Percentiles rank a stretch among this genome's conserved stretches.
Evolutionary conservation across 1,284 basidiomycete genomes (phyloP).

Genomic region (Phellopilus nigrolimitatus): DNA sequence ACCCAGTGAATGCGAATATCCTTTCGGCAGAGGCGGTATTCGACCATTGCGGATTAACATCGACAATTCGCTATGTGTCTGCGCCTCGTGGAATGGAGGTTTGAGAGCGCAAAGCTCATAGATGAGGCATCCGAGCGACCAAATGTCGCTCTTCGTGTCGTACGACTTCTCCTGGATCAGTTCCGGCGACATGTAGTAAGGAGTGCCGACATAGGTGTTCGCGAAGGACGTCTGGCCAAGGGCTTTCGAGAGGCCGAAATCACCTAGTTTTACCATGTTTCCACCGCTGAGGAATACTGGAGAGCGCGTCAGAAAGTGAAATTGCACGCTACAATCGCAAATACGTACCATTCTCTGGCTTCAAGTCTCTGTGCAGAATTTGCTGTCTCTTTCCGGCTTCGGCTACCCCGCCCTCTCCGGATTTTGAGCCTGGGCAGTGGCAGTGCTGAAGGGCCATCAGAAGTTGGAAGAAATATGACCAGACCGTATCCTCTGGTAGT

Average conservation of each 20-base stretch:
- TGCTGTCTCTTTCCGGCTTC: constrained; percentile 56
- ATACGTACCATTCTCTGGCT: constrained; percentile 89
- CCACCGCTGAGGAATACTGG: constrained; percentile 80
- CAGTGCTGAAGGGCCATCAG: constrained; percentile 88
- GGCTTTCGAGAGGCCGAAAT: constrained; percentile 94
- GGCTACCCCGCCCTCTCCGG: constrained; percentile 38
- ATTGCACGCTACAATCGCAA: neutral
- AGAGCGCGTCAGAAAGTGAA: constrained; percentile 9
- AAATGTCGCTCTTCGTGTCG: constrained; percentile 96
- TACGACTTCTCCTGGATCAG: constrained; percentile 95
- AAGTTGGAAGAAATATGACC: constrained; percentile 94
- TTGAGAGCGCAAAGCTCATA: constrained; percentile 92
- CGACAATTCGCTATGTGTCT: constrained; percentile 81
- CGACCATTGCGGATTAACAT: constrained; percentile 80
- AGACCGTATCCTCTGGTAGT: constrained; percentile 88
- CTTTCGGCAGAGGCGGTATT: constrained; percentile 80
- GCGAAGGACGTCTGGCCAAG: constrained; percentile 85
- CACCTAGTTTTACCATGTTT: constrained; percentile 86
- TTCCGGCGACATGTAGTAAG: constrained; percentile 98
- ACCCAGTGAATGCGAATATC: constrained; percentile 70
- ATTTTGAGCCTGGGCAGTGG: constrained; percentile 67
- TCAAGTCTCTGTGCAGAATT: constrained; percentile 91
- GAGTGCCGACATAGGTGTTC: constrained; percentile 97
- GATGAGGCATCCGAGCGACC: constrained; percentile 95
- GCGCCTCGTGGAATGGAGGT: constrained; percentile 88